Percentiles rank a stretch among this genome's conserved stretches.
Evolutionary conservation across 73 alveolate species (phyloP).

Genomic region (Uronychia binucleata): DNA sequence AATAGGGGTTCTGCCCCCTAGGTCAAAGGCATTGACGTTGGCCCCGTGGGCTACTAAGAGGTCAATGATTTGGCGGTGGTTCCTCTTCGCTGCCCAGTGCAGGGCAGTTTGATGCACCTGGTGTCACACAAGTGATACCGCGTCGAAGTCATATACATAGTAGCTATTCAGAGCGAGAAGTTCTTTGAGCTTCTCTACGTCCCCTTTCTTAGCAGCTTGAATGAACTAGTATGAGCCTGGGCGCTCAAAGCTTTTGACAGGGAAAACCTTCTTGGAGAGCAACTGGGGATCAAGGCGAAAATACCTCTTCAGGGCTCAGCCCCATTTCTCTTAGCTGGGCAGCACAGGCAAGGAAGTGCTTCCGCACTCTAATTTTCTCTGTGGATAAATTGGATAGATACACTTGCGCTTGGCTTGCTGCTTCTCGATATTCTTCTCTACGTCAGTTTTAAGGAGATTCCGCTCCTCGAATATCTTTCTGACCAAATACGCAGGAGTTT

Average conservation of each 20-base stretch:
- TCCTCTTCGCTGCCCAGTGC: slow-evolving; percentile 38
- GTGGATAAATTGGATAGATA: background rate
- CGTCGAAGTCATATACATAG: background rate
- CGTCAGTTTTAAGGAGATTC: background rate
- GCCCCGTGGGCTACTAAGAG: slow-evolving; percentile 1
- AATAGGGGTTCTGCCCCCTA: background rate
- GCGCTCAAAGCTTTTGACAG: background rate
- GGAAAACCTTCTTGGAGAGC: background rate
- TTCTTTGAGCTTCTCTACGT: background rate
- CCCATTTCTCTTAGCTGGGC: background rate
- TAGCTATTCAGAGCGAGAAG: background rate
- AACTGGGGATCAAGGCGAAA: background rate
- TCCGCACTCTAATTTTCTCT: background rate
- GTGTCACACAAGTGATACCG: no score
- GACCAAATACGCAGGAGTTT: background rate
- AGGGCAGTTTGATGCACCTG: slow-evolving; percentile 21
- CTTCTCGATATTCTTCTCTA: background rate
- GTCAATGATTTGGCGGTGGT: background rate
- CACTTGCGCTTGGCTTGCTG: background rate
- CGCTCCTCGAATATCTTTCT: background rate
- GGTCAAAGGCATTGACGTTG: slow-evolving; percentile 8
- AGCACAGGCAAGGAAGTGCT: background rate
- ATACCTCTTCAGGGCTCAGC: background rate
- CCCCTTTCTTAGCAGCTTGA: background rate
- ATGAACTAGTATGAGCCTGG: background rate